phyloP scores from a whole-genome alignment of 352 stramenopile genomes.

The Detonula confervacea region DNA sequence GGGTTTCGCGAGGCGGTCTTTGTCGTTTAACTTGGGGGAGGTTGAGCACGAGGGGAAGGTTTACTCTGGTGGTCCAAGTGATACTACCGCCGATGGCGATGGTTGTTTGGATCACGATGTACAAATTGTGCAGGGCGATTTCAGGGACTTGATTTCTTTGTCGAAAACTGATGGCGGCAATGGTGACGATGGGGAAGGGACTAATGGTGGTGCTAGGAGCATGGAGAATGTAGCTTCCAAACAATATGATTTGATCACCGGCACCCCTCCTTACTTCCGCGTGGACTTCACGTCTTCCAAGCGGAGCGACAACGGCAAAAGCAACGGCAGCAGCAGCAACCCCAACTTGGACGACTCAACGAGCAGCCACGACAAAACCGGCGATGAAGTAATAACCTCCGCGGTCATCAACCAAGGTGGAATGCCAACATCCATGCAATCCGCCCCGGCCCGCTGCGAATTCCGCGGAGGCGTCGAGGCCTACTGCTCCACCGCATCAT shows the following conservation, averaged over 20 bases:
- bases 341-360: too few relatives aligned
- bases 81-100: not conserved
- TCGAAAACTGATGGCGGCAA: not conserved
- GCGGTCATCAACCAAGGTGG: slow-evolving; percentile 68
- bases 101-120: slow-evolving; percentile 16
- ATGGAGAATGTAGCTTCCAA: slow-evolving; percentile 37
- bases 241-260: slow-evolving; percentile 82
- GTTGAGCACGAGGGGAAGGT: slow-evolving; percentile 17
- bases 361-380: not conserved
- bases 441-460: slow-evolving; percentile 78
- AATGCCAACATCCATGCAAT: slow-evolving; percentile 69
- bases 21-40: slow-evolving; percentile 63
- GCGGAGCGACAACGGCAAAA: not conserved
- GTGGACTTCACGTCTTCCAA: slow-evolving; percentile 51
- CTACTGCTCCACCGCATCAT: slow-evolving; percentile 74
- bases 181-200: not conserved
- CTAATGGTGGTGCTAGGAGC: slow-evolving; percentile 5
- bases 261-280: slow-evolving; percentile 84
- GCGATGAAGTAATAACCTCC: slow-evolving; percentile 33
- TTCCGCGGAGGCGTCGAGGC: slow-evolving; percentile 85
- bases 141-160: slow-evolving; percentile 48
- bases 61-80: slow-evolving; percentile 17
- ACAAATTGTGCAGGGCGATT: slow-evolving; percentile 56
- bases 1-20: slow-evolving; percentile 49
- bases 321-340: too few relatives aligned